Evolutionary conservation across 192 early-diverging fungal species (phyloP).

Genomic region (Coemansia brasiliensis): DNA sequence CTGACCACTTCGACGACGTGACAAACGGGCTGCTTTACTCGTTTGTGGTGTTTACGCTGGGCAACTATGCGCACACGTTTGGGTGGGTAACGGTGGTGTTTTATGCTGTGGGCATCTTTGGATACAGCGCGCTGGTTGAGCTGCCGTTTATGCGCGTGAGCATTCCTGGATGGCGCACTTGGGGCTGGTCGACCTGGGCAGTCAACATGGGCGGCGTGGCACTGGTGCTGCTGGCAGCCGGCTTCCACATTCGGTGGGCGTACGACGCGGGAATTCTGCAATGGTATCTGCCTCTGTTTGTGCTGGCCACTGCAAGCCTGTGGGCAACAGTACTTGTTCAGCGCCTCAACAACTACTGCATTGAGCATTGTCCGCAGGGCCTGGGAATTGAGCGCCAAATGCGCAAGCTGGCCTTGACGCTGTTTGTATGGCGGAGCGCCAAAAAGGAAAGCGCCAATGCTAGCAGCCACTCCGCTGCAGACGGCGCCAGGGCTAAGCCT

Average conservation of each 20-base stretch:
- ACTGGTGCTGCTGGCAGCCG: constrained; percentile 63
- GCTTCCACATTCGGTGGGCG: constrained; percentile 50
- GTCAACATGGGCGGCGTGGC: constrained; percentile 59
- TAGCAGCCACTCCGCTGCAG: too few species aligned
- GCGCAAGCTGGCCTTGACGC: constrained; percentile 23
- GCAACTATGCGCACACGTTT: constrained; percentile 70
- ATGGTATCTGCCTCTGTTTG: constrained; percentile 52
- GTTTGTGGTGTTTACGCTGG: constrained; percentile 71
- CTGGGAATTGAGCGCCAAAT: constrained; percentile 38
- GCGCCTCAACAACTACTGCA: constrained; percentile 28
- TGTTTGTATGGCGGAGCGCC: constrained; percentile 26
- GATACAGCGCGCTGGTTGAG: constrained; percentile 62
- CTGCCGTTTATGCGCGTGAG: constrained; percentile 69
- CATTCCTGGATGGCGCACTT: constrained; percentile 60
- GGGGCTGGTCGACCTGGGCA: constrained; percentile 67
- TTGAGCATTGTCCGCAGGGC: constrained; percentile 36
- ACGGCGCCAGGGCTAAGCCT: too few species aligned
- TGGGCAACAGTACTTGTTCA: constrained; percentile 25
- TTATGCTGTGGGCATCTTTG: constrained; percentile 57
- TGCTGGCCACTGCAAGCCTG: constrained; percentile 37
- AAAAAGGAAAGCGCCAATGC: neutral
- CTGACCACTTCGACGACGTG: constrained; percentile 67
- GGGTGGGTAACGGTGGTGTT: constrained; percentile 52
- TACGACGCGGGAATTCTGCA: constrained; percentile 32
- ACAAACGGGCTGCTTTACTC: constrained; percentile 61